A percentile compares a stretch with the other conserved stretches of the same genome.
phyloP scores from a whole-genome alignment of 306 rosid genomes.

The Cicer yamashitae region DNA sequence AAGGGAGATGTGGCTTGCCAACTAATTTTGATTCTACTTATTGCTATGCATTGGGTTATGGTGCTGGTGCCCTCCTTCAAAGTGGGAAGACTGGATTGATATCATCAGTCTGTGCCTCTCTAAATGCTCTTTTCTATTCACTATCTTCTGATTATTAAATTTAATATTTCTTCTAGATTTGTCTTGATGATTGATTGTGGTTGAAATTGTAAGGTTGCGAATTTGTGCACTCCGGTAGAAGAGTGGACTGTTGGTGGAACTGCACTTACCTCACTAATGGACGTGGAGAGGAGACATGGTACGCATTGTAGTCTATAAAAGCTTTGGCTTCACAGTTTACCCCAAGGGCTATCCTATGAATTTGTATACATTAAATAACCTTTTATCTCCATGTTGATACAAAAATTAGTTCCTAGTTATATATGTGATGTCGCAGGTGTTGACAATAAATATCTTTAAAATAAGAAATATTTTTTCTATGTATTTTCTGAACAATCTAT shows the following conservation, averaged over 20 bases:
- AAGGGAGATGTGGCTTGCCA: constrained; percentile 98
- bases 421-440: constrained; percentile 12
- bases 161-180: constrained; percentile 38
- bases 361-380: constrained; percentile 8
- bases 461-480: background rate
- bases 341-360: constrained; percentile 14
- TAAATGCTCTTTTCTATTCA: background rate
- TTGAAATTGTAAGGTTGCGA: constrained; percentile 73
- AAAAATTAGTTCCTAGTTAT: constrained; percentile 7
- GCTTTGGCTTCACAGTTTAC: constrained; percentile 20
- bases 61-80: constrained; percentile 93
- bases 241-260: constrained; percentile 98
- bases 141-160: constrained; percentile 35
- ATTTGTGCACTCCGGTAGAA: constrained; percentile 88
- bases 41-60: constrained; percentile 97
- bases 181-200: constrained; percentile 27
- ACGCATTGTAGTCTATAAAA: constrained; percentile 35
- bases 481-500: constrained; percentile 19
- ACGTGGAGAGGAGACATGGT: constrained; percentile 99
- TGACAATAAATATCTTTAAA: constrained; percentile 24
- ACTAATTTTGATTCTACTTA: constrained; percentile 92
- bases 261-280: constrained; percentile 90
- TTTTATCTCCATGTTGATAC: constrained; percentile 31
- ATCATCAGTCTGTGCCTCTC: constrained; percentile 77
- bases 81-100: constrained; percentile 91